These are phyloP conservation scores for Pythium dissotocum DNA, from an alignment of 352 stramenopile species.

Conservation along the genomic window DNA sequence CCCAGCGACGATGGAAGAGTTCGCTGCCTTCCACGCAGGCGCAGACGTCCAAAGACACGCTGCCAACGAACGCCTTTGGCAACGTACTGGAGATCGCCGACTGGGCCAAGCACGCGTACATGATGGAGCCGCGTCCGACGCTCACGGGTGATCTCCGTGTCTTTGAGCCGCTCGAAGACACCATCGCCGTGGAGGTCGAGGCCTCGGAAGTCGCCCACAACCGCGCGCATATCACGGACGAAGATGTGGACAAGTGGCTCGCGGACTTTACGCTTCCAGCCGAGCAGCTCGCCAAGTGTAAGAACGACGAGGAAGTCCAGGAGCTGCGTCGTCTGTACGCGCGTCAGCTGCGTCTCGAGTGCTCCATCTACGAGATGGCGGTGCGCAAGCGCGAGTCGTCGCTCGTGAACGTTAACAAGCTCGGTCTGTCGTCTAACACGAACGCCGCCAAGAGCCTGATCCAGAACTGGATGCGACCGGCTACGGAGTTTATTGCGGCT, in stretches of 20 bases:
- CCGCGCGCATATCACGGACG: conserved; percentile 56
- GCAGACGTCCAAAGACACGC: background rate
- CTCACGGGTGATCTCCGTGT: conserved; percentile 33
- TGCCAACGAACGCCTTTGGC: conserved; percentile 22
- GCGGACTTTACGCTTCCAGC: conserved; percentile 52
- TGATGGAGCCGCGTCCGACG: conserved; percentile 46
- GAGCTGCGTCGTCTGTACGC: conserved; percentile 69
- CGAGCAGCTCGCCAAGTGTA: conserved; percentile 51
- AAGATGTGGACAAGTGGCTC: conserved; percentile 80
- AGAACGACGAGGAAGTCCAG: conserved; percentile 45
- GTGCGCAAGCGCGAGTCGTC: conserved; percentile 61
- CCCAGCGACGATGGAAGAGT: conserved; percentile 26
- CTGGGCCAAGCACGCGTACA: conserved; percentile 58
- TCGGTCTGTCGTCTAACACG: conserved; percentile 50
- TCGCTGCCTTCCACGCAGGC: conserved; percentile 16
- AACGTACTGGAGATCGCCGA: conserved; percentile 48
- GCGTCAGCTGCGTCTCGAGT: conserved; percentile 75
- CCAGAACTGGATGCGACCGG: conserved; percentile 53
- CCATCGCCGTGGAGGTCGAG: conserved; percentile 21
- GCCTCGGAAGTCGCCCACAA: conserved; percentile 20
- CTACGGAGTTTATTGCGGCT: conserved; percentile 41
- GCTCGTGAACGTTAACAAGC: conserved; percentile 46
- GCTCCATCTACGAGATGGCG: conserved; percentile 80
- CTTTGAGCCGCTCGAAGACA: conserved; percentile 30
- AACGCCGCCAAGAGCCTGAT: conserved; percentile 68